Evolutionary conservation across 192 early-diverging fungal genomes (phyloP).

Genomic region (Coemansia sp.): DNA sequence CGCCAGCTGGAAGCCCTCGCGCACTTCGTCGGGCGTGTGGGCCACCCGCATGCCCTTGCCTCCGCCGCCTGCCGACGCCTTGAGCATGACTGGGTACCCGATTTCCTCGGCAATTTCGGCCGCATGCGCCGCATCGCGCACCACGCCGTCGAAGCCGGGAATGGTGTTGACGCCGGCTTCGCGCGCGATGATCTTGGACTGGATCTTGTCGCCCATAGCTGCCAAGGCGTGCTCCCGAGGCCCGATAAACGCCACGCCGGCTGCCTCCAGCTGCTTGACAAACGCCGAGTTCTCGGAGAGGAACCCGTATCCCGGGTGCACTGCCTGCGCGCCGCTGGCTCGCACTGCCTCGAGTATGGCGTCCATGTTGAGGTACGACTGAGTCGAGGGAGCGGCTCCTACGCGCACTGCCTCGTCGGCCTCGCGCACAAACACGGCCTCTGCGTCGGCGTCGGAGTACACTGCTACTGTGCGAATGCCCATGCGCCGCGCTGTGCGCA

Average conservation of each 20-base stretch:
- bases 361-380: slow-evolving; percentile 81
- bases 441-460: slow-evolving; percentile 90
- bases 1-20: slow-evolving; percentile 78
- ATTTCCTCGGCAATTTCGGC: slow-evolving; percentile 69
- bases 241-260: slow-evolving; percentile 74
- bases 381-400: slow-evolving; percentile 74
- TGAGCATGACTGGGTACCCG: slow-evolving; percentile 83
- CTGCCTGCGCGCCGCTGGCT: slow-evolving; percentile 81
- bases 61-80: slow-evolving; percentile 80
- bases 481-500: slow-evolving; percentile 88
- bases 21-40: slow-evolving; percentile 62
- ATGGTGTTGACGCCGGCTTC: slow-evolving; percentile 75
- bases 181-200: slow-evolving; percentile 75
- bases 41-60: slow-evolving; percentile 87
- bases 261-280: slow-evolving; percentile 73
- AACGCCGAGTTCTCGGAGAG: slow-evolving; percentile 88
- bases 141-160: slow-evolving; percentile 86
- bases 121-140: slow-evolving; percentile 72
- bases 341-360: slow-evolving; percentile 79
- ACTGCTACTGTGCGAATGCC: slow-evolving; percentile 94
- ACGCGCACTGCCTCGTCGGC: slow-evolving; percentile 87
- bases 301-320: slow-evolving; percentile 96
- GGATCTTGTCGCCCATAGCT: slow-evolving; percentile 81
- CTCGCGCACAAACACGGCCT: slow-evolving; percentile 81
- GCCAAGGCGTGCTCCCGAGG: slow-evolving; percentile 70